Base-by-base conservation (phyloP, 164 flowering plant genomes). In the Tinospora cordifolia region DNA sequence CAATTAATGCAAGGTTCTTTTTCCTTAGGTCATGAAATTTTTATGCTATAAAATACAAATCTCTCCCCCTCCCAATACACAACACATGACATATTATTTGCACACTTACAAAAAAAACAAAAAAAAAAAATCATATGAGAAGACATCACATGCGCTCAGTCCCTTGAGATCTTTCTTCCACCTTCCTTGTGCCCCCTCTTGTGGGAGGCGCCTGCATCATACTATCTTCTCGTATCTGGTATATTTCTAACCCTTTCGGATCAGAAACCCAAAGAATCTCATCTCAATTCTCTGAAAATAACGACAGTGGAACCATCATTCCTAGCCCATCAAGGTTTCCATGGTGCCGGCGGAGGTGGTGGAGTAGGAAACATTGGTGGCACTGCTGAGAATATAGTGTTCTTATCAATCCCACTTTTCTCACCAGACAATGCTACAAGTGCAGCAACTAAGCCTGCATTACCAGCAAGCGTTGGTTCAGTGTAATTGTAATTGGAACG, bases 321-420 rank as follows among this genome's bases (percentile, higher is more conserved):
- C 3, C 21, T 51, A 51, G 59, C 59, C 26, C 47, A 57, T 87
- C 75, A 90, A 40, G 98, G 98, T 78, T 82, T 91, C 97, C 98
- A 93, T n/a, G 98, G 96, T 15, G 97, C 95, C 0, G 97, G 97
- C 70, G 98, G 98, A 5, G 98, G 98, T 30, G 98, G 98, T 0
- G 98, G 88, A 44, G 88, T 90, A 0, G 98, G 98, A 68, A 89
- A 90, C 96, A 93, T 87, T 8, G 98, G 97, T 8, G 98, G 98
- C 49, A 93, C 89, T 0, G 98, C 98, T 12, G 97, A 90, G 85
- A 93, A 93, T 19, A 91, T 87, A 40, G 97, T 90, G 84, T 93
- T 93, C 83, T 93, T 93, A 83, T 91, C 98, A 46, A 93, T 85
- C 19, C 84, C 82, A 1, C 68, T 62, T 66, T 59, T 82, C 22